A percentile compares a stretch with the other conserved stretches of the same genome.
Evolutionary conservation across 2,329 filamentous ascomycete species (phyloP).

Genomic region (Apiospora koreana): DNA sequence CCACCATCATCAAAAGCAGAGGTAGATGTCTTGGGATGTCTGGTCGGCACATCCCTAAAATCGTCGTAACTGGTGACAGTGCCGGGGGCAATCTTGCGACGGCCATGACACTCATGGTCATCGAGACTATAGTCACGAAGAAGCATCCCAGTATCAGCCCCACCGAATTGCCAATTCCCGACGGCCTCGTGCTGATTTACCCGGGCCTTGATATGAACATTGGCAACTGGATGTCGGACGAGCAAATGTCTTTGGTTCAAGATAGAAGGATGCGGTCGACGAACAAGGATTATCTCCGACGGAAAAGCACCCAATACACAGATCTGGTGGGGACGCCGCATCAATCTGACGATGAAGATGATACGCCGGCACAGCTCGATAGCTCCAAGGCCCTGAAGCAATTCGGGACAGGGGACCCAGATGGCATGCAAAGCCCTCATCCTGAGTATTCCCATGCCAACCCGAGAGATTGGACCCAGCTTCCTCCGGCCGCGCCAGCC

Average conservation of each 20-base stretch:
- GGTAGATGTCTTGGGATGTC: slow-evolving; percentile 76
- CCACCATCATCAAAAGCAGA: slow-evolving; percentile 69
- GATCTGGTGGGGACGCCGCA: slow-evolving; percentile 81
- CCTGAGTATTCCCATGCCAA: slow-evolving; percentile 54
- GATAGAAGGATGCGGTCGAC: slow-evolving; percentile 77
- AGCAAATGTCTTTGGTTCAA: slow-evolving; percentile 92
- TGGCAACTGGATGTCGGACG: slow-evolving; percentile 98
- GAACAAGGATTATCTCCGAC: slow-evolving; percentile 74
- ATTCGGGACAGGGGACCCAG: slow-evolving; percentile 19
- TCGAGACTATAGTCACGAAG: slow-evolving; percentile 68
- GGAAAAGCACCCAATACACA: slow-evolving; percentile 88
- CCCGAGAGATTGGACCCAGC: slow-evolving; percentile 38
- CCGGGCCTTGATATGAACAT: slow-evolving; percentile 96
- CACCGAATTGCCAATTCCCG: slow-evolving; percentile 68
- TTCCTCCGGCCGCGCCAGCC: slow-evolving; percentile 18
- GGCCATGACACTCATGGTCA: slow-evolving; percentile 82
- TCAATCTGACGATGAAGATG: slow-evolving; percentile 74
- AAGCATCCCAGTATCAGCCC: slow-evolving; percentile 57
- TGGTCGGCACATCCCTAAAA: slow-evolving; percentile 63
- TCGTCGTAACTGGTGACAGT: slow-evolving; percentile 78
- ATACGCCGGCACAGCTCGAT: slow-evolving; percentile 38
- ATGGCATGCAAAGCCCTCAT: slow-evolving; percentile 37
- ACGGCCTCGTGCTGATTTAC: slow-evolving; percentile 83
- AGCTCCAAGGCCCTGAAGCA: slow-evolving; percentile 20
- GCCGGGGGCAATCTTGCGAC: slow-evolving; percentile 82